Evolutionary conservation across 192 early-diverging fungal genomes (phyloP).

Genomic region (Coemansia asiatica): DNA sequence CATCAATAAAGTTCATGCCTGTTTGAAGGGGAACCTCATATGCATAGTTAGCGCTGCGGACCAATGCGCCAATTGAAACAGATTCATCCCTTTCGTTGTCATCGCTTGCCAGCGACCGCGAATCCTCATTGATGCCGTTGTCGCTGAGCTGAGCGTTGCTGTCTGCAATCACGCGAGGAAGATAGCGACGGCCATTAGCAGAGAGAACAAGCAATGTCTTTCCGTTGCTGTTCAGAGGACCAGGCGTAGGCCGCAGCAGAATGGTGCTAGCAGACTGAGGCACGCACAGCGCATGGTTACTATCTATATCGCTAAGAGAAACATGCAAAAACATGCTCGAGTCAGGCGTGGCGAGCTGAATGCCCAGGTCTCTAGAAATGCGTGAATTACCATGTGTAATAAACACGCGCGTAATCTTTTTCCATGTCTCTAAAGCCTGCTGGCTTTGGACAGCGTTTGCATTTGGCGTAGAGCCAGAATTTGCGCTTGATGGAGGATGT

Average conservation of each 20-base stretch:
- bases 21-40: slow-evolving; percentile 37
- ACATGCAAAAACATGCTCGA: slow-evolving; percentile 48
- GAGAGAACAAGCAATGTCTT: slow-evolving; percentile 30
- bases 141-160: slow-evolving; percentile 15
- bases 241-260: slow-evolving; percentile 45
- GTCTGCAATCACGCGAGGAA: slow-evolving; percentile 39
- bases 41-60: slow-evolving; percentile 40
- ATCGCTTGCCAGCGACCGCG: slow-evolving; percentile 36
- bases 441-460: slow-evolving; percentile 26
- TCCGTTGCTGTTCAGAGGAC: slow-evolving; percentile 28
- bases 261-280: slow-evolving; percentile 17
- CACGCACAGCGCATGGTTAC: slow-evolving; percentile 39
- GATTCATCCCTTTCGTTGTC: slow-evolving; percentile 42
- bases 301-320: slow-evolving; percentile 19
- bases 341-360: slow-evolving; percentile 42
- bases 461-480: not conserved
- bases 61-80: slow-evolving; percentile 10
- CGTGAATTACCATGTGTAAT: slow-evolving; percentile 43
- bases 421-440: slow-evolving; percentile 40
- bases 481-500: slow-evolving; percentile 1
- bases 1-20: slow-evolving; percentile 38
- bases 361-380: slow-evolving; percentile 22
- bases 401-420: slow-evolving; percentile 44
- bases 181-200: slow-evolving; percentile 30
- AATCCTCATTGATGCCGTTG: slow-evolving; percentile 24